Base-by-base conservation (phyloP, 805 yeast genomes). In the Phaffomyces antillensis region DNA sequence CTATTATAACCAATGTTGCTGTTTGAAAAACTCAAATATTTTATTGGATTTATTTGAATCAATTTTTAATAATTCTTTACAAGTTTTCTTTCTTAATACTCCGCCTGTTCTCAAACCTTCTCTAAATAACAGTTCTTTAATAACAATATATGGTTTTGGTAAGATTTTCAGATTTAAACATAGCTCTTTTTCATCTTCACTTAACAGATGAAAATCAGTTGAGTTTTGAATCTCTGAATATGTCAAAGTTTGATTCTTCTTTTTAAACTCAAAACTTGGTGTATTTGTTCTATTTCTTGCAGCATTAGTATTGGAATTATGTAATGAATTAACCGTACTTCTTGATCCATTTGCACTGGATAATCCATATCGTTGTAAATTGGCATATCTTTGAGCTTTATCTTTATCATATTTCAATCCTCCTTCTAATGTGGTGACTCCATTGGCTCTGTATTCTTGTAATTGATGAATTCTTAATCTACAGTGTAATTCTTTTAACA, bases 121-220 rank as follows among this genome's bases (percentile, higher is more conserved):
- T 54, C 95, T 78, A 71, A 93, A 88, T 45, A 93, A 64, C 4
- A 87, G 79, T 61, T 87, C 96, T 60, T 93, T 93, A 51, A 93
- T 86, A 3, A 95, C 96, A 49, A 93, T 68, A 59, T 91, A 93
- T 4, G 98, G 95, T 62, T 93, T 91, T 15, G 99, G 99, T 45
- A 85, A 66, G 11, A 95, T 83, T 50, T 95, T 78, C 49, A 95
- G 70, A 40, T 80, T 84, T 5, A 90, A 73, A 66, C 99, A 95
- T 39, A 93, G 66, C 44, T 77, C 79, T 61, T 84, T 91, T 61
- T 93, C 99, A 45, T 87, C 96, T n/a, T 80, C 77, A 1, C 95
- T 83, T 40, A 93, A 68, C 45, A 93, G 65, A 36, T 86, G 89
- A 48, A 76, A 86, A 60, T 93, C 98, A 2, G 89, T 77, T 0